These are phyloP conservation scores for Colletotrichum limetticola DNA, from an alignment of 2,329 filamentous ascomycete genomes.

Conservation along the genomic window DNA sequence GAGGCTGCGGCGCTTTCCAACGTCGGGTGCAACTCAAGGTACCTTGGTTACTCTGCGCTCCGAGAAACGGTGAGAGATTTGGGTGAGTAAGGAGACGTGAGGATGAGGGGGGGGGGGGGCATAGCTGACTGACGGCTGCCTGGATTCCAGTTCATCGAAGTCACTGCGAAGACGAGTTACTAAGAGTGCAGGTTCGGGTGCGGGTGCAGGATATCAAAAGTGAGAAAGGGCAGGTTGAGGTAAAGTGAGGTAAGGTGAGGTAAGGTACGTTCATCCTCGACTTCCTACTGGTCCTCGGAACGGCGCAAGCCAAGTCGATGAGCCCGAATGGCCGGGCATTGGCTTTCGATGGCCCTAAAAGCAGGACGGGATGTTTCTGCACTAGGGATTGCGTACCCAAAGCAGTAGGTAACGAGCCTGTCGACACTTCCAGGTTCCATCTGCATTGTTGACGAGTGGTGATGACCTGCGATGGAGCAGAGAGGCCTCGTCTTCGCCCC, in stretches of 20 bases:
- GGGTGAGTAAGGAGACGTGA: background rate
- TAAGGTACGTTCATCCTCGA: background rate
- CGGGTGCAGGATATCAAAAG: too few relatives aligned
- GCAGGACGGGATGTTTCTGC: conserved; percentile 1
- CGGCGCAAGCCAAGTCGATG: conserved; percentile 6
- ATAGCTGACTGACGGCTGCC: conserved; percentile 27
- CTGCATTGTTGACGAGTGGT: too few relatives aligned
- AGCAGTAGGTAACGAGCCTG: background rate
- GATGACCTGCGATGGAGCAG: background rate
- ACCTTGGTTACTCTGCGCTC: background rate
- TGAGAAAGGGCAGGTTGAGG: too few relatives aligned
- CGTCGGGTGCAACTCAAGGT: background rate
- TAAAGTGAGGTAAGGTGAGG: background rate
- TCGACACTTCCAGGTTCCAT: background rate
- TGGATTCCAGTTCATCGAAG: conserved; percentile 11
- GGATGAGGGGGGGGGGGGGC: background rate
- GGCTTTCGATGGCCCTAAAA: conserved; percentile 12
- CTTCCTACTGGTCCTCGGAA: background rate
- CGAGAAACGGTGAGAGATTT: conserved; percentile 3
- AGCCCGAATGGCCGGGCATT: conserved; percentile 14
- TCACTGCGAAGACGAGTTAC: background rate
- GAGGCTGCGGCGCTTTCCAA: background rate
- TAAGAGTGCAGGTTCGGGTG: background rate
- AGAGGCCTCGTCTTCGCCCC: conserved; percentile 4
- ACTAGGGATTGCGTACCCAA: background rate